These are phyloP conservation scores for Aciculosporium take DNA, from an alignment of 2,329 filamentous ascomycete species.

Conservation along the genomic window DNA sequence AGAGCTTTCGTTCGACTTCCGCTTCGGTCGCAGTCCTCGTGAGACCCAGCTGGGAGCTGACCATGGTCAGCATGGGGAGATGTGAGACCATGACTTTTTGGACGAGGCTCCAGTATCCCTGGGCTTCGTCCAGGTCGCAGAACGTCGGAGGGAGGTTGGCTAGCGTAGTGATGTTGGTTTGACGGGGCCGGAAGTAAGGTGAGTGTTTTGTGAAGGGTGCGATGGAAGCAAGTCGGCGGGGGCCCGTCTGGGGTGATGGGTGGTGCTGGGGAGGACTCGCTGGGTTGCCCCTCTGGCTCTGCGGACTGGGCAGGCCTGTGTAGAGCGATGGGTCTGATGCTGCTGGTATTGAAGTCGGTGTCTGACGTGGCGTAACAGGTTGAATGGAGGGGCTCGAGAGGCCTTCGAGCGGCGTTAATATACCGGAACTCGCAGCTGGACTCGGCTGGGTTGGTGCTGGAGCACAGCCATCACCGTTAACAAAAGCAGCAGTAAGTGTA, in stretches of 20 bases:
- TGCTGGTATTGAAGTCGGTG: slow-evolving; percentile 3
- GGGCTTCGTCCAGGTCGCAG: slow-evolving; percentile 19
- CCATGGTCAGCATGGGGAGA: slow-evolving; percentile 20
- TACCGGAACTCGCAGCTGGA: background rate
- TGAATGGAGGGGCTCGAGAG: slow-evolving; percentile 14
- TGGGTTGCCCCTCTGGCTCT: slow-evolving; percentile 18
- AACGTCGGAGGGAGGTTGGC: slow-evolving; percentile 21
- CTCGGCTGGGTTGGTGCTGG: too few species aligned
- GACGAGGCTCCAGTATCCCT: slow-evolving; percentile 24
- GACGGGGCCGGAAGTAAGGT: slow-evolving; percentile 21
- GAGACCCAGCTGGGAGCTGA: slow-evolving; percentile 18
- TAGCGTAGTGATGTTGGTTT: slow-evolving; percentile 16
- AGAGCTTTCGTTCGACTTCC: slow-evolving; percentile 18
- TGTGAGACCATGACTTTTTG: slow-evolving; percentile 24
- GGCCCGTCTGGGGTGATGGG: slow-evolving; percentile 8
- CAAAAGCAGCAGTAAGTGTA: background rate
- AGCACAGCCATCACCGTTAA: background rate
- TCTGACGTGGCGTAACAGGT: slow-evolving; percentile 14
- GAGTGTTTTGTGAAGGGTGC: slow-evolving; percentile 24
- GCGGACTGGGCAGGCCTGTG: slow-evolving; percentile 18
- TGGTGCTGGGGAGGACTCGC: slow-evolving; percentile 9
- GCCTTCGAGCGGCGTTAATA: background rate
- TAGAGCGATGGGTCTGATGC: slow-evolving; percentile 5
- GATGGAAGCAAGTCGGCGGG: slow-evolving; percentile 17
- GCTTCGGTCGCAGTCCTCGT: slow-evolving; percentile 13